A percentile compares a stretch with the other conserved stretches of the same genome.
Evolutionary conservation across 2,329 filamentous ascomycete species (phyloP).

Genomic region (Verticillium nubilum): DNA sequence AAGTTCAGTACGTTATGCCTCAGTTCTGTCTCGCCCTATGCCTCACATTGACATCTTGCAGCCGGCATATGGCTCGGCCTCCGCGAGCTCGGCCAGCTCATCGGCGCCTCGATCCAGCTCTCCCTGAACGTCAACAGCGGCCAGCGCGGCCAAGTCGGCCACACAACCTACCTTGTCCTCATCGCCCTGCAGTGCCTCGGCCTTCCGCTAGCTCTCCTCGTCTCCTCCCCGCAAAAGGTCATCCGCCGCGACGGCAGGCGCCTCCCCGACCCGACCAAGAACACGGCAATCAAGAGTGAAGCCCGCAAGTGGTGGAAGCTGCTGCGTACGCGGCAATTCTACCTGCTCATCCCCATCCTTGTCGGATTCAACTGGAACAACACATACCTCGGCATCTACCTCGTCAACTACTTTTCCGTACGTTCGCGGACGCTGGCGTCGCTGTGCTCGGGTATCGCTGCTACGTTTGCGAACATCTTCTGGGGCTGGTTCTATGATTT

Average conservation of each 20-base stretch:
- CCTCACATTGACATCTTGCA: conserved; percentile 3
- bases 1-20: conserved; percentile 22
- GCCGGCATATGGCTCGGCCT: conserved; percentile 48
- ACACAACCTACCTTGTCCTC: conserved; percentile 32
- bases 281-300: conserved; percentile 21
- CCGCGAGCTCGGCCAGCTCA: conserved; percentile 45
- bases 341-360: conserved; percentile 41
- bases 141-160: conserved; percentile 38
- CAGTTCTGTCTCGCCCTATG: accelerated
- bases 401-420: conserved; percentile 47
- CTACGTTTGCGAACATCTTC: conserved; percentile 37
- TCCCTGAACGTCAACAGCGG: conserved; percentile 39
- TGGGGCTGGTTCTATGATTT: conserved; percentile 46
- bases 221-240: conserved; percentile 40
- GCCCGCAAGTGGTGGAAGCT: conserved; percentile 28
- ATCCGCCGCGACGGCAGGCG: conserved; percentile 29
- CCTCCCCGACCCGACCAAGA: conserved; percentile 21
- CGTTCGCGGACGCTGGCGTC: conserved; percentile 39
- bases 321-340: conserved; percentile 36
- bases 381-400: conserved; percentile 46
- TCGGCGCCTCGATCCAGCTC: conserved; percentile 45
- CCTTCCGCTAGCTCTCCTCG: conserved; percentile 35
- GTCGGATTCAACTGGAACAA: conserved; percentile 45
- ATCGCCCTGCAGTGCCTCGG: conserved; percentile 40
- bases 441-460: conserved; percentile 38